These are phyloP conservation scores for Tulasnella sp. DNA, from an alignment of 768 basidiomycete species.

Conservation along the genomic window DNA sequence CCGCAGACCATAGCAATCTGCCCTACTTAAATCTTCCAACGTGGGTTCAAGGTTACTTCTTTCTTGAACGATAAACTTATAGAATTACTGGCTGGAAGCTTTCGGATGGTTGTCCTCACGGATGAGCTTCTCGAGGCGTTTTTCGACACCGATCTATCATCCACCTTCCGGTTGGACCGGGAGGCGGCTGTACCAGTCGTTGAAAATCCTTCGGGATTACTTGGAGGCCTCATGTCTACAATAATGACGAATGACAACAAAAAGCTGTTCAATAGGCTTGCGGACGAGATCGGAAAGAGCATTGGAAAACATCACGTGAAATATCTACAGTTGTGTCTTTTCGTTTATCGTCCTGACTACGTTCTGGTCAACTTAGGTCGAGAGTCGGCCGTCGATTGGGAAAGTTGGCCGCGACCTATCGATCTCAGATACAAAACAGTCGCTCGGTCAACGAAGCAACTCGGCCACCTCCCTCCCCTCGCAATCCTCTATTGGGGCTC, in stretches of 20 bases:
- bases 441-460: slow-evolving; percentile 38
- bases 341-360: neutral
- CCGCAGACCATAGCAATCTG: slow-evolving; percentile 47
- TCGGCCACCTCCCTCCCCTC: slow-evolving; percentile 20
- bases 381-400: slow-evolving; percentile 74
- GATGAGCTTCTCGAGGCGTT: slow-evolving; percentile 95
- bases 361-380: slow-evolving; percentile 34
- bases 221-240: slow-evolving; percentile 77
- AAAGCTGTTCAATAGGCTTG: slow-evolving; percentile 85
- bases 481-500: slow-evolving; percentile 19
- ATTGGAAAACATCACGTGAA: slow-evolving; percentile 83
- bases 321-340: too few relatives aligned
- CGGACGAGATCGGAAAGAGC: slow-evolving; percentile 88
- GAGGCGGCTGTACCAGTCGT: slow-evolving; percentile 54
- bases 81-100: slow-evolving; percentile 37
- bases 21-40: slow-evolving; percentile 90
- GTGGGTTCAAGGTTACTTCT: slow-evolving; percentile 30
- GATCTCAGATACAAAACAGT: slow-evolving; percentile 81
- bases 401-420: slow-evolving; percentile 49
- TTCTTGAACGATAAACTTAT: slow-evolving; percentile 8
- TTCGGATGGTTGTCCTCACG: slow-evolving; percentile 97
- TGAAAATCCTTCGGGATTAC: slow-evolving; percentile 32
- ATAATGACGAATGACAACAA: slow-evolving; percentile 88
- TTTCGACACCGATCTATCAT: slow-evolving; percentile 85
- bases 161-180: slow-evolving; percentile 71